phyloP scores from a whole-genome alignment of 768 basidiomycete genomes.

The Leccinum longicurvipes region DNA sequence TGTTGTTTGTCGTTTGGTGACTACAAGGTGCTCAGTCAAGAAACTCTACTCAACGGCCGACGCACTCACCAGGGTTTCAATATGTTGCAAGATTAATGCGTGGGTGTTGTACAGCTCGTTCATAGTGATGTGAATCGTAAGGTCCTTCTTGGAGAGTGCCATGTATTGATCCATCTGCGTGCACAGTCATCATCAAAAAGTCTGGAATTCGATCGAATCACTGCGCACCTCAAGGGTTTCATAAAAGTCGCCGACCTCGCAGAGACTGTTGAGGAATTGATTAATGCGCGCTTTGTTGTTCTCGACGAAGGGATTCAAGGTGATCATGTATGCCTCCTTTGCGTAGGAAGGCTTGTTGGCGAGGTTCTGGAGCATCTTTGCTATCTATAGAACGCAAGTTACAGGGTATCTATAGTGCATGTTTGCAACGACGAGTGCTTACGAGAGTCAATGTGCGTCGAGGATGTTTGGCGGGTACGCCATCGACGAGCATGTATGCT shows the following conservation, averaged over 20 bases:
- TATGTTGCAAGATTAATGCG: conserved; percentile 89
- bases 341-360: conserved; percentile 98
- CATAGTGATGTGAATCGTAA: conserved; percentile 96
- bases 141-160: conserved; percentile 98
- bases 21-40: conserved; percentile 38
- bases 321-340: conserved; percentile 98
- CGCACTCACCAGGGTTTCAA: conserved; percentile 81
- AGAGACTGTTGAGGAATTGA: conserved; percentile 92
- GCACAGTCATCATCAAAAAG: background rate
- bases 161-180: conserved; percentile 98
- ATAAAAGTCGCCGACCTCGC: conserved; percentile 99
- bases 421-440: conserved; percentile 14
- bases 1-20: conserved; percentile 98
- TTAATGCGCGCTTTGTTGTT: conserved; percentile 98
- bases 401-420: background rate
- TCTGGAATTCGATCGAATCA: background rate
- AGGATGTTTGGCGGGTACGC: conserved; percentile 96
- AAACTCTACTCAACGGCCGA: background rate
- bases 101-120: conserved; percentile 99
- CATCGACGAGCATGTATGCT: conserved; percentile 99
- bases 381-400: conserved; percentile 58
- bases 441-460: conserved; percentile 91
- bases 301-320: conserved; percentile 97
- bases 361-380: conserved; percentile 99
- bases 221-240: conserved; percentile 87